Conservation (phyloP, 345 rosid genomes). For the Camelina hispida region DNA sequence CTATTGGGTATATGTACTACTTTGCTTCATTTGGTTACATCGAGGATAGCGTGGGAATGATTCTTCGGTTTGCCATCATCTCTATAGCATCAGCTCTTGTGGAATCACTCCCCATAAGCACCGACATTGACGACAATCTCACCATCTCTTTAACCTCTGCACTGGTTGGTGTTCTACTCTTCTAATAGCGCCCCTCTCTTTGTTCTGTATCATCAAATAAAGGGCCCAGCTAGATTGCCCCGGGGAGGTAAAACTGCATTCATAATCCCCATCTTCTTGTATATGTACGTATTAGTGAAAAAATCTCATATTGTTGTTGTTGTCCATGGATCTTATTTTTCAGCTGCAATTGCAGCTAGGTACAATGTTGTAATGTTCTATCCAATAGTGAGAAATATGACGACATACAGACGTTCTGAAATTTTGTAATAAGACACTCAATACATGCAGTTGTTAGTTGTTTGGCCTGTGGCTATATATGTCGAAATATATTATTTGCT, state of each 20-base stretch:
- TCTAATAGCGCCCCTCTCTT: constrained; percentile 8
- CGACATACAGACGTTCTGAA: constrained; percentile 9
- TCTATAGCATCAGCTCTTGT: constrained; percentile 76
- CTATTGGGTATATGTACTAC: constrained; percentile 72
- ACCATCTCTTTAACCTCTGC: constrained; percentile 73
- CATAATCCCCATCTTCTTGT: neutral
- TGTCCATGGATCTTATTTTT: constrained; percentile 8
- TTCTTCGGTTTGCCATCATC: constrained; percentile 60
- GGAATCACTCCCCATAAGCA: constrained; percentile 87
- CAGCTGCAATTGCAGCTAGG: constrained; percentile 28
- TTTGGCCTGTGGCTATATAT: constrained; percentile 28
- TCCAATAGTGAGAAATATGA: constrained; percentile 30
- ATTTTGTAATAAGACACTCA: constrained; percentile 11
- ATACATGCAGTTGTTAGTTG: constrained; percentile 21
- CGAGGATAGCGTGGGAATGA: constrained; percentile 55
- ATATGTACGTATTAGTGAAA: constrained; percentile 8
- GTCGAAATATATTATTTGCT: constrained; percentile 17
- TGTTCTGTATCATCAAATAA: constrained; percentile 19
- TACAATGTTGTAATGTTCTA: constrained; percentile 37
- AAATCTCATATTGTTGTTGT: constrained; percentile 4
- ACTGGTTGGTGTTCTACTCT: constrained; percentile 63
- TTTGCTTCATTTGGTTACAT: constrained; percentile 73
- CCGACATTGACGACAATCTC: constrained; percentile 87
- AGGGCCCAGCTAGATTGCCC: neutral
- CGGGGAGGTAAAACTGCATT: constrained; percentile 8